Base-by-base conservation (phyloP, 345 rosid species). In the Citrus hindsii region DNA sequence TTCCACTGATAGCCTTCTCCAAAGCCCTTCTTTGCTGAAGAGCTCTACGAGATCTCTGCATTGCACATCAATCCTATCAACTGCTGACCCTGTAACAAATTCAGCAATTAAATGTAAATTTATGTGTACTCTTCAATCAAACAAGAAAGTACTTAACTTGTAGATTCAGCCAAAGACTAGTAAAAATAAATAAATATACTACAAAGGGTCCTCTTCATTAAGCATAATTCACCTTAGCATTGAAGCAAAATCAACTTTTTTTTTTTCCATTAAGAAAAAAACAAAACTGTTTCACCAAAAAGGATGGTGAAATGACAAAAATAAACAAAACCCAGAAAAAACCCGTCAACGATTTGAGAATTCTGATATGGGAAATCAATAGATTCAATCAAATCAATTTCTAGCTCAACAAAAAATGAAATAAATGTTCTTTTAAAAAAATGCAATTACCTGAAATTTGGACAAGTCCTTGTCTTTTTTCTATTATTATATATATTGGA, bases 31-130 rank as follows among this genome's bases (percentile, higher is more conserved):
- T 87, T 59, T 74, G 79, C 65, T 85, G 97, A 96, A 91, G 92
- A 92, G 91, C 91, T 88, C 75, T 86, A 79, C 93, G 92, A 64
- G 92, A 89, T 79, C 91, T 90, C 90, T 83, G 97, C 99, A 96
- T 96, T 75, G 86, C 89, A 91, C 94, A 93, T 90, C 86, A 85
- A 88, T 77, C 63, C 82, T 65, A 68, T 69, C 73, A 48, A 74
- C 78, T 48, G 60, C 70, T 19, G 21, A 70, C 69, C 71, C 24
- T 33, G 55, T 61, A 21, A 65, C 37, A 77, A 42, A 3, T 80
- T 42, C 59, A 24, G 25, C 55, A 58, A 32, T 33, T 65, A 35
- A 22, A 22, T 21, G 16, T 35, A 66, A 22, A 10, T 33, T 21
- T 25, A 14, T 12, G 9, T 55, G 55, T 58, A 59, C 25, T 46